A percentile compares a stretch with the other conserved stretches of the same genome.
Evolutionary conservation across 2,329 filamentous ascomycete genomes (phyloP).

Genomic region (Alternaria longipes): DNA sequence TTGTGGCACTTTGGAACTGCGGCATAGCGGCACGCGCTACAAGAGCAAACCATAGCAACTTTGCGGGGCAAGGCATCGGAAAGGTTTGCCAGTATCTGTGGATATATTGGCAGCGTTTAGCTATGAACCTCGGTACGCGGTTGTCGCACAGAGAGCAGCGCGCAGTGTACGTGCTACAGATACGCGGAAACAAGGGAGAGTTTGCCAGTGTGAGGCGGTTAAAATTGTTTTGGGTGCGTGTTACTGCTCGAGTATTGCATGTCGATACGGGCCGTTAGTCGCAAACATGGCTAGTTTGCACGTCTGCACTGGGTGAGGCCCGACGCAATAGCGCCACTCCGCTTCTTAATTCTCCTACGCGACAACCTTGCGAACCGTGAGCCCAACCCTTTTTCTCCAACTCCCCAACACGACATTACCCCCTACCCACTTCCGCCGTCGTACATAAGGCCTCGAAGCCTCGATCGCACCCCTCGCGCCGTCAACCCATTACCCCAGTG

Average conservation of each 20-base stretch:
- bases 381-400: background rate
- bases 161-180: background rate
- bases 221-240: background rate
- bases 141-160: background rate
- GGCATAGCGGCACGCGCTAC: background rate
- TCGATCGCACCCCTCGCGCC: background rate
- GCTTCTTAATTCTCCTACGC: constrained; percentile 5
- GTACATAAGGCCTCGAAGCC: constrained; percentile 1
- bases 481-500: background rate
- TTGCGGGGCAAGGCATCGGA: background rate
- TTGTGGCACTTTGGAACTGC: background rate
- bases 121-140: background rate
- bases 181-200: background rate
- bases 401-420: background rate
- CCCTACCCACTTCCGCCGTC: background rate
- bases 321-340: constrained; percentile 9
- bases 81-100: background rate
- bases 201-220: background rate
- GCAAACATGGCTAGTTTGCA: background rate
- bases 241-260: background rate
- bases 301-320: constrained; percentile 5
- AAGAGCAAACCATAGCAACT: background rate
- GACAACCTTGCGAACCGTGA: constrained; percentile 8
- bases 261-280: background rate
- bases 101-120: background rate